A percentile compares a stretch with the other conserved stretches of the same genome.
Conservation (phyloP, 768 basidiomycete genomes). For the Russula griseocarnosa region DNA sequence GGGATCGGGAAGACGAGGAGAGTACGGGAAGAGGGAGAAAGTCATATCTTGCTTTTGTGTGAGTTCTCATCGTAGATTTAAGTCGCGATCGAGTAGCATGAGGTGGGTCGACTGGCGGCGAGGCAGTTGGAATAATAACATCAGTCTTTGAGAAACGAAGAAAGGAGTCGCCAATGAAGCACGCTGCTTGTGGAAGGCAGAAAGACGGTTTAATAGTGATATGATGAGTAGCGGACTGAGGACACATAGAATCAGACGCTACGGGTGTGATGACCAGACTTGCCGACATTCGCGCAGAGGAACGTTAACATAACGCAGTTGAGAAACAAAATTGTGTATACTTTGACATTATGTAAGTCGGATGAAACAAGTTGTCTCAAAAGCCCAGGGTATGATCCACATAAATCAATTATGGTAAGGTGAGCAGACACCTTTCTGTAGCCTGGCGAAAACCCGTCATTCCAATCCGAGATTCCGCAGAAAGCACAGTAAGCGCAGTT, state of each 20-base stretch:
- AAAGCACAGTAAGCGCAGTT: too few relatives aligned
- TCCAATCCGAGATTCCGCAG: too few relatives aligned
- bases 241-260: conserved; percentile 7
- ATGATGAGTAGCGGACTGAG: neutral
- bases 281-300: neutral
- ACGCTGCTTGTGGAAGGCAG: neutral
- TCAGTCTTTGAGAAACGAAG: neutral
- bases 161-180: neutral
- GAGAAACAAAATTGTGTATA: too few relatives aligned
- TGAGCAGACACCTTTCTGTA: too few relatives aligned
- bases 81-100: neutral
- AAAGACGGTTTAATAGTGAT: neutral
- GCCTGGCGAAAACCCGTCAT: too few relatives aligned
- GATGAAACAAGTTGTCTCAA: too few relatives aligned
- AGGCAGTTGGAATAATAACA: neutral
- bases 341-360: neutral
- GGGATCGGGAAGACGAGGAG: conserved; percentile 7
- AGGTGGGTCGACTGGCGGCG: neutral
- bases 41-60: neutral
- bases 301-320: too few relatives aligned
- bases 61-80: neutral
- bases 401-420: too few relatives aligned
- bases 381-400: too few relatives aligned
- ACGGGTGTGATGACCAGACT: neutral
- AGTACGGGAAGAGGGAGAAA: conserved; percentile 22